Percentiles rank a stretch among this genome's conserved stretches.
phyloP scores from a whole-genome alignment of 164 flowering plant genomes.

The Litsea cubeba region DNA sequence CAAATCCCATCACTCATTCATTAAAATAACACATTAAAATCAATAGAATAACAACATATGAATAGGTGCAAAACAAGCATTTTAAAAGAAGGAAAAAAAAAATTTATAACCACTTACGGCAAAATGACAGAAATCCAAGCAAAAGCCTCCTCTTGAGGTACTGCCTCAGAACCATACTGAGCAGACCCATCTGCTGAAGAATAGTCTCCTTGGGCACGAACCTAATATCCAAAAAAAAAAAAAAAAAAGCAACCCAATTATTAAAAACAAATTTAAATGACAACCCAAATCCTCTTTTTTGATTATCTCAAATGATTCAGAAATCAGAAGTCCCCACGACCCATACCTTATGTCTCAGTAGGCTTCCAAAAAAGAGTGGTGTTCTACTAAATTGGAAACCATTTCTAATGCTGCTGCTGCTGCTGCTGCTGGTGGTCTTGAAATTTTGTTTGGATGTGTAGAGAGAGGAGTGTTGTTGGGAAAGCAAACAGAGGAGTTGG shows the following conservation, averaged over 20 bases:
- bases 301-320: neutral
- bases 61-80: neutral
- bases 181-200: constrained; percentile 36
- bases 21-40: neutral
- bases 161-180: constrained; percentile 26
- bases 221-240: constrained; percentile 14
- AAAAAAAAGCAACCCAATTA: neutral
- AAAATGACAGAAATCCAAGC: constrained; percentile 69
- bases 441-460: neutral
- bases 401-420: neutral
- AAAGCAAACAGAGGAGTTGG: neutral
- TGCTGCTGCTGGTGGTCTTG: neutral
- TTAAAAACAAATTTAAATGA: neutral
- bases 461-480: neutral
- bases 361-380: constrained; percentile 1
- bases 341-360: constrained; percentile 5
- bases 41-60: neutral
- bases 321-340: neutral
- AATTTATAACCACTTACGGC: constrained; percentile 45
- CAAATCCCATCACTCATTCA: neutral
- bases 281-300: neutral
- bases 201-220: constrained; percentile 23
- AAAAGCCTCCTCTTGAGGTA: constrained; percentile 50
- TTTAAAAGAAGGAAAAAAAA: neutral
- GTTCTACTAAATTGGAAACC: neutral